phyloP scores from a whole-genome alignment of 148 eudicot genomes.

The Suaeda aralocaspica region DNA sequence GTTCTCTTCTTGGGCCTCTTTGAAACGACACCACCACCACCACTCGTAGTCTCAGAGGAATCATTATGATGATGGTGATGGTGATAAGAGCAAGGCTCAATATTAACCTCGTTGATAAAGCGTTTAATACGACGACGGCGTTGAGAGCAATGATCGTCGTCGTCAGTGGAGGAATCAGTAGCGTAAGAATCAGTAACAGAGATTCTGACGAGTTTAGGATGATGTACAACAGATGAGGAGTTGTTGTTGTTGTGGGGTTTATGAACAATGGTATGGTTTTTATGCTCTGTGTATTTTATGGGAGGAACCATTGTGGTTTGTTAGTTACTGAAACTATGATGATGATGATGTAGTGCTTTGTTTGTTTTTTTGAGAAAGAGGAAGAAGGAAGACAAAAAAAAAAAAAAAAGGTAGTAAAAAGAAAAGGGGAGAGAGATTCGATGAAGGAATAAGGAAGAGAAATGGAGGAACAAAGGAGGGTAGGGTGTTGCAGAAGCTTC shows the following conservation, averaged over 20 bases:
- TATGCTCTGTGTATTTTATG: slow-evolving; percentile 50
- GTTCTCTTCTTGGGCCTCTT: slow-evolving; percentile 5
- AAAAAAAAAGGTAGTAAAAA: slow-evolving; percentile 10
- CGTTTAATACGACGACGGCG: slow-evolving; percentile 44
- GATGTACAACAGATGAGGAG: neutral
- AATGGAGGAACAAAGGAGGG: neutral
- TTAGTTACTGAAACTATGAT: too few species aligned
- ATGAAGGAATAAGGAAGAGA: slow-evolving; percentile 14
- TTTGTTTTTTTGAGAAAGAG: too few species aligned
- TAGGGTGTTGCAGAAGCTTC: too few species aligned
- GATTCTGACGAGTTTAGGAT: slow-evolving; percentile 47
- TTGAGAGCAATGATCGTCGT: neutral
- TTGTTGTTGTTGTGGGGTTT: too few species aligned
- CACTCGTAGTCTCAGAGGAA: too few species aligned
- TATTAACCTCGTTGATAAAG: slow-evolving; percentile 47
- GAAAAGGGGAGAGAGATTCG: slow-evolving; percentile 22
- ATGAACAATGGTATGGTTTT: slow-evolving; percentile 32
- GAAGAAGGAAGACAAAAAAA: slow-evolving; percentile 1
- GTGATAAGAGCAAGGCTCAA: slow-evolving; percentile 28
- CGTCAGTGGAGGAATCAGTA: slow-evolving; percentile 72
- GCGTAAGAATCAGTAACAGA: slow-evolving; percentile 66
- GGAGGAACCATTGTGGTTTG: slow-evolving; percentile 1
- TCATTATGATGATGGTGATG: neutral
- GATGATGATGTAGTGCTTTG: too few species aligned
- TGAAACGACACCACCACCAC: slow-evolving; percentile 21